phyloP scores from a whole-genome alignment of 1,284 basidiomycete species.

The Cerrena zonata region DNA sequence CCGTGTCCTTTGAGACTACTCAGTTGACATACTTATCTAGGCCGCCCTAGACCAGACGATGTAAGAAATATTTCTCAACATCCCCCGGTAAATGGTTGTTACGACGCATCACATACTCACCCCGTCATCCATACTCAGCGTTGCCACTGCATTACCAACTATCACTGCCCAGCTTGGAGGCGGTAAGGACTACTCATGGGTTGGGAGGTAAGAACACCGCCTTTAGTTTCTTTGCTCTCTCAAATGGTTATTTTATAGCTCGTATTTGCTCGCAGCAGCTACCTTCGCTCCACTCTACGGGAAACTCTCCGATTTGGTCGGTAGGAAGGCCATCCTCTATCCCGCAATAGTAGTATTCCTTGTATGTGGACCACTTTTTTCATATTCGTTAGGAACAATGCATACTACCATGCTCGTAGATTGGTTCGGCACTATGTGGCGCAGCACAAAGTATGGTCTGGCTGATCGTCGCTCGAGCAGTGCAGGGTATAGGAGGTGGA shows the following conservation, averaged over 20 bases:
- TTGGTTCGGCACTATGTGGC: conserved; percentile 74
- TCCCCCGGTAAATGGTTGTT: background rate
- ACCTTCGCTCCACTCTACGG: conserved; percentile 65
- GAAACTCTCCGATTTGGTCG: conserved; percentile 62
- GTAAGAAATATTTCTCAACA: conserved; percentile 11
- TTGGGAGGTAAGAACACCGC: conserved; percentile 49
- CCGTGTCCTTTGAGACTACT: background rate
- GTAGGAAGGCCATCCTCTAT: conserved; percentile 69
- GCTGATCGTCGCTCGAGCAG: conserved; percentile 67
- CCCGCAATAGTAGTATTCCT: conserved; percentile 61
- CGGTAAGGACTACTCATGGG: conserved; percentile 63
- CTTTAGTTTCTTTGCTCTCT: no score
- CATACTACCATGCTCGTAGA: conserved; percentile 23
- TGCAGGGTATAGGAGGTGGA: conserved; percentile 77
- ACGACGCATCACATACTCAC: background rate
- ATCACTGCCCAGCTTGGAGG: conserved; percentile 61
- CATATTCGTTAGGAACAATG: background rate
- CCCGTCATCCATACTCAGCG: conserved; percentile 46
- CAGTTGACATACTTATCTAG: conserved; percentile 21
- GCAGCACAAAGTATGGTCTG: conserved; percentile 67
- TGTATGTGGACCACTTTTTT: conserved; percentile 28
- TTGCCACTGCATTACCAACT: conserved; percentile 71
- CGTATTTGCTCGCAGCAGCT: conserved; percentile 63
- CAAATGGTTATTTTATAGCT: background rate
- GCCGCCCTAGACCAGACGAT: conserved; percentile 29